Evolutionary conservation across 2,329 filamentous ascomycete species (phyloP).

Genomic region (Ceratocystis smalleyi): DNA sequence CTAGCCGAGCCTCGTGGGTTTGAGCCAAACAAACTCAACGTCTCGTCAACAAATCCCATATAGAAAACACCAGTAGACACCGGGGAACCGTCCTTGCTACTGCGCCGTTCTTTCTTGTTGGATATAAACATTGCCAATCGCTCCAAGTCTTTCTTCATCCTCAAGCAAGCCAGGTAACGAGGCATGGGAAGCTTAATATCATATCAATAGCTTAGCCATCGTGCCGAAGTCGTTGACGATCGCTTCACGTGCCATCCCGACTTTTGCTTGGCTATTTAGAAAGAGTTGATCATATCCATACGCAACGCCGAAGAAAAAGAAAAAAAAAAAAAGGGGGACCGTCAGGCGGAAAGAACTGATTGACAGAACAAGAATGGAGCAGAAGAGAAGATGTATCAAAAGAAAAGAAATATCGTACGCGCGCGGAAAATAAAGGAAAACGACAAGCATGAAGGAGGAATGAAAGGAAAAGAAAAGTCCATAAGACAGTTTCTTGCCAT

Average conservation of each 20-base stretch:
- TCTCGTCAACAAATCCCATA: too few species aligned
- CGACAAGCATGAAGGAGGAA: conserved; percentile 1
- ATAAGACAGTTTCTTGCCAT: background rate
- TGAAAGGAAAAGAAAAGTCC: background rate
- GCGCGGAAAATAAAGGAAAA: conserved; percentile 10
- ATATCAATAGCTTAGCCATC: too few species aligned
- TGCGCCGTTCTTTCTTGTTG: background rate
- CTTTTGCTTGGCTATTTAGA: background rate
- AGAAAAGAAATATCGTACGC: conserved; percentile 2
- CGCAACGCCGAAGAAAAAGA: background rate
- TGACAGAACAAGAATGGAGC: background rate
- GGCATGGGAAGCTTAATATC: background rate
- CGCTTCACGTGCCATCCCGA: background rate
- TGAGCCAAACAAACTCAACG: too few species aligned
- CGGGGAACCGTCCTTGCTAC: conserved; percentile 9
- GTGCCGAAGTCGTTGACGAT: background rate
- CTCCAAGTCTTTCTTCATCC: background rate
- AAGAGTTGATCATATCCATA: background rate
- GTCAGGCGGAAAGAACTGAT: background rate
- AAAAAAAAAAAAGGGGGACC: background rate
- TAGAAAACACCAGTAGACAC: background rate
- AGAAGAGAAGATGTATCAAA: conserved; percentile 2
- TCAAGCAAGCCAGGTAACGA: background rate
- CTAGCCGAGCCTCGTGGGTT: too few species aligned
- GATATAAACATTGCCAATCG: background rate